A percentile compares a stretch with the other conserved stretches of the same genome.
These are phyloP conservation scores for Crithidia thermophila DNA, from an alignment of 208 protist genomes.

Conservation along the genomic window DNA sequence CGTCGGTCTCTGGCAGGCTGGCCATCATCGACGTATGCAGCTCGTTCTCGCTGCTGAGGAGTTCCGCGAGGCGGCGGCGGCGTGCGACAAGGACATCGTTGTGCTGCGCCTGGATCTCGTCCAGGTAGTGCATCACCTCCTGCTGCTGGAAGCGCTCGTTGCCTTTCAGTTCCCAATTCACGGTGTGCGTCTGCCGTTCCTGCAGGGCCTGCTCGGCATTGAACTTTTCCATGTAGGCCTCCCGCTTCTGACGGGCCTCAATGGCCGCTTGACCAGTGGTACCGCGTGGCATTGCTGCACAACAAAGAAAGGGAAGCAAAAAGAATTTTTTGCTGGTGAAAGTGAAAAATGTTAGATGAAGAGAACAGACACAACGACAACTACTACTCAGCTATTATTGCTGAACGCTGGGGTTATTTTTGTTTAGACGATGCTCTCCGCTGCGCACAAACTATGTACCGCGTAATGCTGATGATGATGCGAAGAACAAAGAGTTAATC, in stretches of 20 bases:
- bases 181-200: slow-evolving; percentile 41
- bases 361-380: background rate
- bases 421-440: too few species aligned
- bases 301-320: background rate
- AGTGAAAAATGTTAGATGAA: background rate
- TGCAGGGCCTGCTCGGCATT: slow-evolving; percentile 47
- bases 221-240: slow-evolving; percentile 72
- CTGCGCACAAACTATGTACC: too few species aligned
- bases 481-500: too few species aligned
- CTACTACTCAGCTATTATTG: too few species aligned
- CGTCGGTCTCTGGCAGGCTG: slow-evolving; percentile 76
- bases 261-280: slow-evolving; percentile 40
- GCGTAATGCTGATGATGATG: too few species aligned
- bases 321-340: background rate
- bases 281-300: slow-evolving; percentile 16
- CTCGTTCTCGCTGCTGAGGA: slow-evolving; percentile 62
- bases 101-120: slow-evolving; percentile 79
- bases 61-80: slow-evolving; percentile 66
- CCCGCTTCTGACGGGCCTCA: slow-evolving; percentile 62
- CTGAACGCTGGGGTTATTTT: too few species aligned
- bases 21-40: slow-evolving; percentile 76
- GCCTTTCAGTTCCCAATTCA: slow-evolving; percentile 66
- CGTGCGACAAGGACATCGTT: slow-evolving; percentile 78
- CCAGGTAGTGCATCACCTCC: slow-evolving; percentile 67
- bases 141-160: slow-evolving; percentile 45